A percentile compares a stretch with the other conserved stretches of the same genome.
Conservation (phyloP, 1,139 yeast species). For the Dujonia santamariae region DNA sequence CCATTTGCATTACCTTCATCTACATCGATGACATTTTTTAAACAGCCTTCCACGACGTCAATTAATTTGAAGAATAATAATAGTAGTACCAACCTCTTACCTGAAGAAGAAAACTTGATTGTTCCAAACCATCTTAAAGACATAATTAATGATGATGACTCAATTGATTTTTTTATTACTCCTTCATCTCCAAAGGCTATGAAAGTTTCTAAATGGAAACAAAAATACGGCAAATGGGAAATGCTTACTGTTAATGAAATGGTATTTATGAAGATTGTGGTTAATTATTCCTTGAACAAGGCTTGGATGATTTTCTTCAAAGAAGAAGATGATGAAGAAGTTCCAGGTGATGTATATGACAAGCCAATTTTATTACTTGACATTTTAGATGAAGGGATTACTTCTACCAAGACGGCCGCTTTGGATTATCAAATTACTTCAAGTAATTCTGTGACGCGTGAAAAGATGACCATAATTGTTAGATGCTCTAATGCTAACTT, state of each 20-base stretch:
- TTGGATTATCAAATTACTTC: constrained; percentile 39
- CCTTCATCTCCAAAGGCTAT: constrained; percentile 33
- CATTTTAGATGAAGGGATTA: constrained; percentile 20
- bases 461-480: constrained; percentile 29
- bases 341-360: constrained; percentile 28
- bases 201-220: constrained; percentile 45
- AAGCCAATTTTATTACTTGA: constrained; percentile 36
- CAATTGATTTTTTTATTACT: constrained; percentile 39
- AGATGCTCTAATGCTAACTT: constrained; percentile 32
- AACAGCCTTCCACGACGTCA: constrained; percentile 21
- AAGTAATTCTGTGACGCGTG: constrained; percentile 28
- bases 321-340: constrained; percentile 33
- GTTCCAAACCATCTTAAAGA: constrained; percentile 40
- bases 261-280: constrained; percentile 36
- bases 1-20: constrained; percentile 49
- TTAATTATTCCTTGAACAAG: constrained; percentile 29
- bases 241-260: constrained; percentile 38
- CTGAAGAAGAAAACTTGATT: constrained; percentile 17
- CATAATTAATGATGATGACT: constrained; percentile 35
- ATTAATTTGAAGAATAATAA: constrained; percentile 4
- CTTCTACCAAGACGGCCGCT: constrained; percentile 21
- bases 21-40: constrained; percentile 41
- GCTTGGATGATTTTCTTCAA: constrained; percentile 43
- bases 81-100: neutral
- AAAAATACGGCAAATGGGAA: constrained; percentile 45